These are phyloP conservation scores for Gnomoniopsis smithogilvyi DNA, from an alignment of 2,329 filamentous ascomycete genomes.

Conservation along the genomic window DNA sequence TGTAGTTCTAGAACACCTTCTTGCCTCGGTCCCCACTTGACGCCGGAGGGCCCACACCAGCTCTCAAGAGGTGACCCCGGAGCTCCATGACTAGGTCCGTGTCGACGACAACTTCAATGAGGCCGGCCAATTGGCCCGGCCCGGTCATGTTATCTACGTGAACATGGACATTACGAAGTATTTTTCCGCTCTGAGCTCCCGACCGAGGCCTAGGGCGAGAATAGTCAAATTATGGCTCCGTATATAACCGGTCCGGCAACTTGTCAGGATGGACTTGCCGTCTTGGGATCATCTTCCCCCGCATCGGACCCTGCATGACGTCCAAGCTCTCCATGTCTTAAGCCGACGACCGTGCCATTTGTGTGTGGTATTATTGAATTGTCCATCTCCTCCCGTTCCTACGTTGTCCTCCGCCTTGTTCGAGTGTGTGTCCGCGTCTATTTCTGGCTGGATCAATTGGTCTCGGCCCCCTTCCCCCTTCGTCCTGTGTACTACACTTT, in stretches of 20 bases:
- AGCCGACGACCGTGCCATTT: neutral
- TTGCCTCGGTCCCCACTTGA: neutral
- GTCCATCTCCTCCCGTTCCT: neutral
- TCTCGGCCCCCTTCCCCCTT: slow-evolving; percentile 9
- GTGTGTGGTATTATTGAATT: neutral
- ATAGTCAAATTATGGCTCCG: neutral
- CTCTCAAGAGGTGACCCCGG: neutral
- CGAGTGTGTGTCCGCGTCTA: neutral
- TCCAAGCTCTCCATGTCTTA: neutral
- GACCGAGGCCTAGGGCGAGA: neutral
- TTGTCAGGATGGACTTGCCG: neutral
- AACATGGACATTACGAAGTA: neutral
- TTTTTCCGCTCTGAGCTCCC: neutral
- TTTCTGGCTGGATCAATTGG: neutral
- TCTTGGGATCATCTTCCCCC: neutral
- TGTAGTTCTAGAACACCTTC: neutral
- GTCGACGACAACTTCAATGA: neutral
- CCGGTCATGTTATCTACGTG: slow-evolving; percentile 4
- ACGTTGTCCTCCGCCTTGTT: neutral
- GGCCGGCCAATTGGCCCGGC: neutral
- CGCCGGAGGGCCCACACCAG: neutral
- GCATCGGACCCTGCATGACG: neutral
- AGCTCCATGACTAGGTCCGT: neutral
- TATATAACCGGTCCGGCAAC: neutral
- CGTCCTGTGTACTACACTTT: slow-evolving; percentile 9